Evolutionary conservation across 2,329 filamentous ascomycete species (phyloP).

Genomic region (Uncinocarpus reesii): DNA sequence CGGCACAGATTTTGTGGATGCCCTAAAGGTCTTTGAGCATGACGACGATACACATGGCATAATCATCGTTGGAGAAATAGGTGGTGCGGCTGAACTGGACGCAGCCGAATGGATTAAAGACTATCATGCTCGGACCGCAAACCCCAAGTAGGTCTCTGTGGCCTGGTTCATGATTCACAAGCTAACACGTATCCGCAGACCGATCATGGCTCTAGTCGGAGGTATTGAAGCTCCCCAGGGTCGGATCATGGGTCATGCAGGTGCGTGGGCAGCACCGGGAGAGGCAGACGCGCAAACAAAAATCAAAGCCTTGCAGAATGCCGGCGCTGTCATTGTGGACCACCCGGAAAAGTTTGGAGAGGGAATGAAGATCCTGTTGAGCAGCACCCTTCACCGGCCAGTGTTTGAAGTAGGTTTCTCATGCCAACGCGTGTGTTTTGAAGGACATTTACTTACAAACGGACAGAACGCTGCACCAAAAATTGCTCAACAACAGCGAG

Average conservation of each 20-base stretch:
- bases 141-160: constrained; percentile 48
- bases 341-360: constrained; percentile 66
- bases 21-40: constrained; percentile 53
- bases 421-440: background rate
- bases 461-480: constrained; percentile 13
- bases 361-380: constrained; percentile 54
- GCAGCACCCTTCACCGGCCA: constrained; percentile 26
- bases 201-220: constrained; percentile 61
- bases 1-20: constrained; percentile 65
- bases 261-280: constrained; percentile 58
- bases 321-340: constrained; percentile 59
- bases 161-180: constrained; percentile 3
- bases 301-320: constrained; percentile 53
- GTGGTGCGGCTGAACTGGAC: constrained; percentile 58
- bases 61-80: constrained; percentile 62
- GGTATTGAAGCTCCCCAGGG: constrained; percentile 55
- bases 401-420: constrained; percentile 20
- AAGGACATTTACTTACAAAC: too few species aligned
- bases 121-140: constrained; percentile 47
- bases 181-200: constrained; percentile 37
- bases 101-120: constrained; percentile 64
- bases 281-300: constrained; percentile 58
- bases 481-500: constrained; percentile 41
- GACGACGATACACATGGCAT: constrained; percentile 62
- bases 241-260: constrained; percentile 68